Evolutionary conservation across 208 protist species (phyloP).

Genomic region (Phytomonas sp.): DNA sequence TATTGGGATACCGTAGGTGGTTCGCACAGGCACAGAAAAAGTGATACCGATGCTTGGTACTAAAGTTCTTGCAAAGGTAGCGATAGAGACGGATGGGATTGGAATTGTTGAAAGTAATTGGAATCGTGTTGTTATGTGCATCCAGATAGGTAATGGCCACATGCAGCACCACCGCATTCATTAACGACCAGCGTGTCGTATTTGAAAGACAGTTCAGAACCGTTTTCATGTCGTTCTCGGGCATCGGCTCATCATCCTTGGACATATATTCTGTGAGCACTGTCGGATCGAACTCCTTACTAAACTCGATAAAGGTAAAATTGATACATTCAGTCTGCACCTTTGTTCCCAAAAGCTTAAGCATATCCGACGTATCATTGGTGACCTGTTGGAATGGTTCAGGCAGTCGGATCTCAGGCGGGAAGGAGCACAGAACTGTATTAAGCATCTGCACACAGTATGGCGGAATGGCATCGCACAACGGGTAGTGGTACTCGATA

Average conservation of each 20-base stretch:
- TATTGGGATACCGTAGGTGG: slow-evolving; percentile 99
- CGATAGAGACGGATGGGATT: slow-evolving; percentile 95
- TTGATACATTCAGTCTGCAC: slow-evolving; percentile 84
- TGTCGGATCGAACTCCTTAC: slow-evolving; percentile 16
- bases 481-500: slow-evolving; percentile 95
- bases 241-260: slow-evolving; percentile 35
- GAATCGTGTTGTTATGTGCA: slow-evolving; percentile 24
- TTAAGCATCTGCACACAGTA: slow-evolving; percentile 98
- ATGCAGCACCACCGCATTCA: slow-evolving; percentile 98
- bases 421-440: slow-evolving; percentile 96
- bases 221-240: slow-evolving; percentile 17
- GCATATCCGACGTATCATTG: slow-evolving; percentile 85
- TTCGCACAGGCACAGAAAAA: slow-evolving; percentile 97
- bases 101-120: slow-evolving; percentile 30
- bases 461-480: slow-evolving; percentile 93
- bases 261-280: slow-evolving; percentile 35
- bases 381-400: slow-evolving; percentile 84
- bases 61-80: slow-evolving; percentile 87
- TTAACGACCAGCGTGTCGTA: slow-evolving; percentile 56
- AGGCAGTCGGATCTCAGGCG: slow-evolving; percentile 93
- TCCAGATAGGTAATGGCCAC: slow-evolving; percentile 78
- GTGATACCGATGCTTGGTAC: slow-evolving; percentile 92
- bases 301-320: slow-evolving; percentile 31
- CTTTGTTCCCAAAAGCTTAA: slow-evolving; percentile 75
- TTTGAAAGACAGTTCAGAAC: slow-evolving; percentile 63